Base-by-base conservation (phyloP, 1,284 basidiomycete species). In the Malassezia arunalokei region DNA sequence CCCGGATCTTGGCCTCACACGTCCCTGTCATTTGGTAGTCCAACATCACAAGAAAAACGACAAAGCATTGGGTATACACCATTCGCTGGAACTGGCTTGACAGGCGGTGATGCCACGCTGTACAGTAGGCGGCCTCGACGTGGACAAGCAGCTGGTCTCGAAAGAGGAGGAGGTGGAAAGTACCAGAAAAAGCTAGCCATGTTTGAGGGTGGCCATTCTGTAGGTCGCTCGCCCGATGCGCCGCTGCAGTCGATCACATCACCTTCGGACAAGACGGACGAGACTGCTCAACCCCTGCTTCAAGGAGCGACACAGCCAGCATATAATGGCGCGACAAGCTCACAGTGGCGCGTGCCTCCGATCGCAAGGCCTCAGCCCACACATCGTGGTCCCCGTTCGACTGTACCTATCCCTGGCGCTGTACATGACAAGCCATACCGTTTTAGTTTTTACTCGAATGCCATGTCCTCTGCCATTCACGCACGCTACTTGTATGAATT, bases 371-470 rank as follows among this genome's bases (percentile, higher is more conserved):
- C 52, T 0, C 40, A 54, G 12, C 29, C 52, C 27, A 28, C 37
- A 3, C 52, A 46, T 11, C 46, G 39, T 5, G 42, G 8, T 6
- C 28, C 43, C 2, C 44, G 45, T 30, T 27, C 12, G 12, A 24
- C 20, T 7, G 20, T 32, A 12, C 45, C 51, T 11, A 42, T 53
- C 28, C 29, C 44, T 31, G 45, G 46, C 27, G 45, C 51, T 2
- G 28, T 44, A 41, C 57, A 57, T 15, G 68, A 71, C 30, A 66
- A 90, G 68, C 92, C 91, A 6, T 98, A 96, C 71, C 81, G 94
- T 31, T 98, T 98, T 76, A 96, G 92, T 0, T 98, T 98, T 77
- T 99, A 98, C 76, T 95, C 89, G 14, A 98, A 96, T 68, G 80
- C 86, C 1, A 78, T 95, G 43, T 83, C 85, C 2, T 85, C 87